These are phyloP conservation scores for Ophiocordyceps camponoti-rufipedis DNA, from an alignment of 2,329 filamentous ascomycete species.

Conservation along the genomic window DNA sequence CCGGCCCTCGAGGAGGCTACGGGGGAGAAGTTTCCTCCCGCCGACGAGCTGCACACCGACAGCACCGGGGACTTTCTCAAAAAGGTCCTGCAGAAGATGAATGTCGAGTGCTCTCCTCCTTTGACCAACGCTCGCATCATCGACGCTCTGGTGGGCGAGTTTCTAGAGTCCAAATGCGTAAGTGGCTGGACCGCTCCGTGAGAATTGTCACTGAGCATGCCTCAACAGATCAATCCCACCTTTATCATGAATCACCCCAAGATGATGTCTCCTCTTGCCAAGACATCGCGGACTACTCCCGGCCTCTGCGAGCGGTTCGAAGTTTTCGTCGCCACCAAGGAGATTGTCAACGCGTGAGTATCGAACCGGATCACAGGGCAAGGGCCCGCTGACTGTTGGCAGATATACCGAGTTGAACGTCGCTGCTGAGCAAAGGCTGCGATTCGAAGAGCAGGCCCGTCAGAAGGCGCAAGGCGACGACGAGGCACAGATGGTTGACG, in stretches of 20 bases:
- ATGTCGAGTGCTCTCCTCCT: conserved; percentile 76
- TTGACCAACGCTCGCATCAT: conserved; percentile 92
- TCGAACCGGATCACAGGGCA: too few species aligned
- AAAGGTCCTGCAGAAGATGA: conserved; percentile 69
- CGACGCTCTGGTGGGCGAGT: conserved; percentile 85
- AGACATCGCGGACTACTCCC: conserved; percentile 67
- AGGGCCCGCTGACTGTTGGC: background rate
- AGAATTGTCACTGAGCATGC: background rate
- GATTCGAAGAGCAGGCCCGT: conserved; percentile 75
- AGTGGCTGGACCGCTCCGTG: background rate
- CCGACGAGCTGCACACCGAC: conserved; percentile 72
- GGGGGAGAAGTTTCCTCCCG: conserved; percentile 85
- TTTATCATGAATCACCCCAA: conserved; percentile 42
- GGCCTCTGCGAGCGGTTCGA: conserved; percentile 95
- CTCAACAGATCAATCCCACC: conserved; percentile 50
- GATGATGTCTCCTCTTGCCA: conserved; percentile 79
- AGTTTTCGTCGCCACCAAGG: conserved; percentile 61
- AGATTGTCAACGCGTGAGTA: conserved; percentile 67
- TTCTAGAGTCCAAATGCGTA: conserved; percentile 76
- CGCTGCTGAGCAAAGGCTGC: conserved; percentile 79
- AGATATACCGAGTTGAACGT: conserved; percentile 82
- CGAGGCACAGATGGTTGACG: conserved; percentile 88
- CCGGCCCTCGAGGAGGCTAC: conserved; percentile 63
- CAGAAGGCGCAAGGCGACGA: conserved; percentile 96
- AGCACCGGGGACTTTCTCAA: conserved; percentile 83